Evolutionary conservation across 495 filamentous ascomycete genomes (phyloP), one percentile per base, ranked within the genome.

Genomic region (Podospora comata): DNA sequence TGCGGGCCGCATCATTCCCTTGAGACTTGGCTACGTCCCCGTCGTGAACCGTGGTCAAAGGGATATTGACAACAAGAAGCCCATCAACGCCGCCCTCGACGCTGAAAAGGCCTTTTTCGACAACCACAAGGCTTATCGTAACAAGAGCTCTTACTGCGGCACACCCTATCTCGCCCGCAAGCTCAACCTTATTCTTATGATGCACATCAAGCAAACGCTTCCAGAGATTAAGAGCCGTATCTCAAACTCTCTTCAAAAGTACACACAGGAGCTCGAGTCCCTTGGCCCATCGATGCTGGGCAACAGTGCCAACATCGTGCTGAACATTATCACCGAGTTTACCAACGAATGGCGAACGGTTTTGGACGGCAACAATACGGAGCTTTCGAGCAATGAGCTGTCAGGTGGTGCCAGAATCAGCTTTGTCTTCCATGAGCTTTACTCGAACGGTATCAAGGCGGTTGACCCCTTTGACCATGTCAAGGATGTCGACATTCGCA

Each of bases 201-300:
- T 98, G 95, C 95, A 99, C 83, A 99, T 99, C 84, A 99, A 99
- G 80, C 95, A 99, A 83, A 99, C 95, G 6, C 86, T 99, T 13
- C 95, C 95, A 28, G 95, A 99, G 76, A 99, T 99, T 84, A 99
- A 98, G 79, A 90, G 89, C 19, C 91, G 96, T 68, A 99, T 99
- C 75, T 86, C 91, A 13, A 89, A 91, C 67, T 96, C 93, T 44
- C 86, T 99, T 61, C 91, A 94, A 74, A 98, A 98, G 73, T 99
- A 99, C 78, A 84, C 85, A 3, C 79, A 88, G 48, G 96, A 99
- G 78, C 86, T 99, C 23, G 78, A 84, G 34, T 85, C 89, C 65
- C 85, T 99, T 20, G 96, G 96, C 26, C 95, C 97, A 70, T 97
- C 94, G 6, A 90, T 99, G 84, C 89, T 99, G 19, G 96, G 96